Base-by-base conservation (phyloP, 139 green algal genomes). In the Chloropicon primus region DNA sequence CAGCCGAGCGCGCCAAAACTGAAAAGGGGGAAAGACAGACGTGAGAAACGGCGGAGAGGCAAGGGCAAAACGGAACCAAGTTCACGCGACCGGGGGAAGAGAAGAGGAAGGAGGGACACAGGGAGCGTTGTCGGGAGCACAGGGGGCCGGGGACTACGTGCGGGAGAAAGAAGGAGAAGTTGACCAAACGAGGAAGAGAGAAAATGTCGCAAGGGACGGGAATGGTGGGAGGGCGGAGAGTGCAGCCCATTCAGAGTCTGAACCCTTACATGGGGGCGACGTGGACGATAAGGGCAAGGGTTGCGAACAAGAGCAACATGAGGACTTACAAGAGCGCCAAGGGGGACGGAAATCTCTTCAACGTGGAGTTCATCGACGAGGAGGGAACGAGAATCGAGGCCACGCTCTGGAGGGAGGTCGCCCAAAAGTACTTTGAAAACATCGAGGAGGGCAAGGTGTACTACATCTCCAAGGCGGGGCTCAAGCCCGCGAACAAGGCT, bases 301-400 rank as follows among this genome's bases (percentile, higher is more conserved):
- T 83, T 2, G 83, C 79, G 53, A 77, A 77, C 26, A 83, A 83
- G 79, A 53, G 77, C 25, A 22, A 26, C 27, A 78, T 83, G 79
- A 24, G 77, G n/a, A 83, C 77, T 5, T 83, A 79, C 77, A 81
- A 74, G 27, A 80, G 24, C 21, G 21, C 78, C 21, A 80, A 25
- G 27, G 79, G 79, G 3, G 25, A 77, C 2, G 79, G 79, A 2
- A 84, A 79, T n/a, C 25, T 83, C 27, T 83, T 82, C 77, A 83
- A 24, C n/a, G 26, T 83, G 1, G 76, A 82, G 77, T 79, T 84
- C 25, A 78, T 29, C 41, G 79, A 83, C 28, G 79, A 82, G 3
- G 25, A 82, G 72, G 78, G 76, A 3, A 75, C 41, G 41, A 62
- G 41, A 17, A 62, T 62, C 41, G 41, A 62, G 41, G 41, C 41